Evolutionary conservation across 1,284 basidiomycete genomes (phyloP), one percentile per base, ranked within the genome.

Genomic region (Cystobasidium pallidum): DNA sequence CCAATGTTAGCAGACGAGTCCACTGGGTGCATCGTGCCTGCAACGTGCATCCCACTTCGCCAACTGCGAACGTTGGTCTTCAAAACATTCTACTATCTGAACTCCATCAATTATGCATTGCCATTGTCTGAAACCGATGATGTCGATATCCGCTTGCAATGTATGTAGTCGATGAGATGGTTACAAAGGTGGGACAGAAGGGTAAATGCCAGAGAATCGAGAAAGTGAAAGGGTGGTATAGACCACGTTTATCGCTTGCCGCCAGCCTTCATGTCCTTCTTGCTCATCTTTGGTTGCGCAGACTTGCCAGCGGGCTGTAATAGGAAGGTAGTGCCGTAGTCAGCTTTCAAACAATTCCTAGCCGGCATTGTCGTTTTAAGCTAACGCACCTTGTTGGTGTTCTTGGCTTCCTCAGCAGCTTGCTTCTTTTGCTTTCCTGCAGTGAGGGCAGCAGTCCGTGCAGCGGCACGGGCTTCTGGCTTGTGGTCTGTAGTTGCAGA

Each of bases 391-490:
- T 65, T 70, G 62, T 17, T 34, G 11, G 26, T 45, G 36, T 70
- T 59, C 76, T 77, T 77, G 70, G 75, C 75, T 54, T 62, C 54
- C 71, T 74, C 72, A 57, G 75, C 74, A 30, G 74, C 78, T 76
- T 78, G 76, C 77, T 77, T 78, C 65, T 73, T 73, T 49, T 76
- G 76, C 78, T 78, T 78, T 70, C 74, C 77, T 47, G 75, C 76
- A 30, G 75, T 66, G 52, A 77, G 66, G 24, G 77, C 77, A 54
- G 76, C 76, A 62, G 73, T 73, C 51, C 74, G 13, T 26, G 28
- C 68, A 15, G 92, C 90, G 75, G 86, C 85, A 78, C 96, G 89
- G 77, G 91, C 88, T 80, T 91, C 89, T 75, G 91, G 87, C 79
- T 92, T 92, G 84, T 94, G 91, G 51, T 43, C 52, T 66, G 63